Conservation (phyloP, 768 basidiomycete genomes). For the Serendipita indica region DNA sequence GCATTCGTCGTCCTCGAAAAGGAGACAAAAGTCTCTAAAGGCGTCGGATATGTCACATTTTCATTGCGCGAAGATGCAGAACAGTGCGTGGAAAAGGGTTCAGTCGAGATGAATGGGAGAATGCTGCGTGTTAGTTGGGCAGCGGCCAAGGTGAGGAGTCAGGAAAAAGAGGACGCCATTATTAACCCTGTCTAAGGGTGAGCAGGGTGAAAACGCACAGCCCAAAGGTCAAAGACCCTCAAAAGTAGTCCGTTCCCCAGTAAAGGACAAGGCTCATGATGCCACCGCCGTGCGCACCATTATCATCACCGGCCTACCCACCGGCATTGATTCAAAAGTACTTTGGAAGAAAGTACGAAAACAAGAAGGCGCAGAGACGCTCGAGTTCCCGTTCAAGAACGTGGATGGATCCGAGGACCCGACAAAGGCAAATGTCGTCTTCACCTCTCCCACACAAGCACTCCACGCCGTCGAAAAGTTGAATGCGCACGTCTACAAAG, state of each 20-base stretch:
- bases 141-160: slow-evolving; percentile 43
- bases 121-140: slow-evolving; percentile 69
- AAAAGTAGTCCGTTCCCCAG: not conserved
- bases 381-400: slow-evolving; percentile 48
- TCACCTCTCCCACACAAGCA: slow-evolving; percentile 51
- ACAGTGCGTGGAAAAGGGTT: slow-evolving; percentile 47
- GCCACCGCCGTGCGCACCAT: slow-evolving; percentile 75
- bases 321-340: slow-evolving; percentile 42
- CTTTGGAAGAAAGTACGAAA: slow-evolving; percentile 85
- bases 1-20: slow-evolving; percentile 85
- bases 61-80: slow-evolving; percentile 81
- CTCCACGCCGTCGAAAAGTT: slow-evolving; percentile 60
- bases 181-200: slow-evolving; percentile 1
- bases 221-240: slow-evolving; percentile 8
- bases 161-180: not conserved
- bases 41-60: slow-evolving; percentile 93
- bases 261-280: slow-evolving; percentile 27
- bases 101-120: slow-evolving; percentile 51
- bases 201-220: slow-evolving; percentile 12
- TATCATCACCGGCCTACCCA: slow-evolving; percentile 58
- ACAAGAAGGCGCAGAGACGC: slow-evolving; percentile 55
- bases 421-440: slow-evolving; percentile 59
- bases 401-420: slow-evolving; percentile 33
- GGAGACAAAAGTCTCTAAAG: slow-evolving; percentile 65
- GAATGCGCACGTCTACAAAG: slow-evolving; percentile 89